phyloP scores from a whole-genome alignment of 805 yeast species.

The Wickerhamiella musiphila region DNA sequence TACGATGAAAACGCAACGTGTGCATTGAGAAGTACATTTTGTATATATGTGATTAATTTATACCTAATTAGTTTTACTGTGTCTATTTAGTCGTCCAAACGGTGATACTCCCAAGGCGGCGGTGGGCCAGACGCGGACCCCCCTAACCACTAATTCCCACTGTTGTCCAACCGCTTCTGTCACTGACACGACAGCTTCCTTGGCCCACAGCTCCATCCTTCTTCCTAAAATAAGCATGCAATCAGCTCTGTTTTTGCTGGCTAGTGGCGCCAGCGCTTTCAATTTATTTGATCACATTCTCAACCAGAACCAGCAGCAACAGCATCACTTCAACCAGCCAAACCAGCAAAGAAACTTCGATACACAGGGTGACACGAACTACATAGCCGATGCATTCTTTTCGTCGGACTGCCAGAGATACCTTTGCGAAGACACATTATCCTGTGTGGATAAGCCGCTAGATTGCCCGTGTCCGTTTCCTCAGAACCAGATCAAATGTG shows the following conservation, averaged over 20 bases:
- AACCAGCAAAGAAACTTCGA: constrained; percentile 15
- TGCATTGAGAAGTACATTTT: background rate
- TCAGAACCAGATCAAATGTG: constrained; percentile 65
- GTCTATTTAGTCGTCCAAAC: too few relatives aligned
- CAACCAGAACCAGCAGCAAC: constrained; percentile 24
- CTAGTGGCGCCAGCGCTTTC: constrained; percentile 12
- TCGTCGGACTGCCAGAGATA: constrained; percentile 39
- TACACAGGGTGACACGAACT: constrained; percentile 6
- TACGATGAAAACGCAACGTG: constrained; percentile 1
- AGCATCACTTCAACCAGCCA: too few relatives aligned
- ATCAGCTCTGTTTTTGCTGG: too few relatives aligned
- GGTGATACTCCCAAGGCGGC: too few relatives aligned
- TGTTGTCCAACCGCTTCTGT: too few relatives aligned
- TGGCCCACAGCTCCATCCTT: too few relatives aligned
- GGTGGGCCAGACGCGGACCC: too few relatives aligned
- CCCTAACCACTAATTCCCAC: too few relatives aligned
- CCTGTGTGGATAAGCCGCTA: constrained; percentile 49
- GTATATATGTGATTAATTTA: background rate
- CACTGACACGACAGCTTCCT: too few relatives aligned
- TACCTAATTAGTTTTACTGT: too few relatives aligned
- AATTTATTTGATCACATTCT: constrained; percentile 28
- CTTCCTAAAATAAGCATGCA: too few relatives aligned
- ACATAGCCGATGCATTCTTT: constrained; percentile 11
- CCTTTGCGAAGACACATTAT: constrained; percentile 67
- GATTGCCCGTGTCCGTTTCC: constrained; percentile 91